Base-by-base conservation (phyloP, 768 basidiomycete genomes). In the Trametes villosa region DNA sequence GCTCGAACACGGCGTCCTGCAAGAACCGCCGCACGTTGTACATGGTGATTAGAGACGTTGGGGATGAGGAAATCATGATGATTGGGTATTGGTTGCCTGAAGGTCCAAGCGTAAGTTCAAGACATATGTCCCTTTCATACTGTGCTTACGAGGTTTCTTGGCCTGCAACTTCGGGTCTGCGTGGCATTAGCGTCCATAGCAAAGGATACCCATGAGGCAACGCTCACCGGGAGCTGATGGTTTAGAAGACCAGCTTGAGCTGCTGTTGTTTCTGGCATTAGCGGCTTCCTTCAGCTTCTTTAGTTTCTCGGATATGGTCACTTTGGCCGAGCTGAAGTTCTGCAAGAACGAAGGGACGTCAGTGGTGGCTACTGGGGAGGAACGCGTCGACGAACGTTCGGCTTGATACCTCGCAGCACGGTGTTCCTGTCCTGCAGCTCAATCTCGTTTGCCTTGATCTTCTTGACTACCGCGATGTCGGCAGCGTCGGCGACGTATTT, bases 21-120 rank as follows among this genome's bases (percentile, higher is more conserved):
- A 99, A 76, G 76, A 98, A 97, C 31, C 84, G 85, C 73, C 92
- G 92, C 57, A 98, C 94, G 69, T 99, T 99, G 83, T 95, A 88
- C 94, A 99, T 97, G 7, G 94, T 97, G 71, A 99, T 88, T 56
- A 99, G 84, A 3, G 94, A 88, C 1, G 96, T 98, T 0, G 95
- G 95, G 17, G 91, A 95, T 0, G 95, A 96, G 0, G 96, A 96
- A 42, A 99, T 95, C 79, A 98, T 91, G 74, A 98, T 97, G 70
- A 99, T 98, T 0, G 96, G 96, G 75, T 90, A 90, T 68, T 83
- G 86, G 69, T 86, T 86, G 64, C 84, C 88, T 92, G 72, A 8
- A 26, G 36, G 11, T 11, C 11, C n/a, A n/a, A 11, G 13, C 17
- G 45, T 42, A 33, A 59, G 27, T 13, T 15, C 9, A 34, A 31